phyloP scores from a whole-genome alignment of 2,329 filamentous ascomycete species.

The Byssothecium circinans region DNA sequence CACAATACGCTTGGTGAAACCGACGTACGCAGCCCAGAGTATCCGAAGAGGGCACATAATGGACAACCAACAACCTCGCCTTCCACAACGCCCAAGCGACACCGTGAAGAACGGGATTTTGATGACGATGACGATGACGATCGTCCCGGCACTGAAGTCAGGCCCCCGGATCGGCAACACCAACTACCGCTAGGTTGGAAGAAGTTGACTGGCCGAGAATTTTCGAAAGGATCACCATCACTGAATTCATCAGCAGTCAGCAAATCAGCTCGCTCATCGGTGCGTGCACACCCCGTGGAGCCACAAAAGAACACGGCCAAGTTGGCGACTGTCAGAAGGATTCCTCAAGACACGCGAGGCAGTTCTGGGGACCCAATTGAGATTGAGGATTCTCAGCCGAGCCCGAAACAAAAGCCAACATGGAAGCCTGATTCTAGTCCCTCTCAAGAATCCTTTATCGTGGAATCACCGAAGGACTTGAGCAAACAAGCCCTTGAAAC shows the following conservation, averaged over 20 bases:
- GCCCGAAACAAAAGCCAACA: neutral
- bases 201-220: neutral
- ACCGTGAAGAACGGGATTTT: neutral
- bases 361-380: slow-evolving; percentile 24
- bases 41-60: neutral
- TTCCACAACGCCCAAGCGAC: neutral
- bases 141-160: neutral
- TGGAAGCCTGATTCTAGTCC: too few relatives aligned
- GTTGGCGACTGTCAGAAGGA: neutral
- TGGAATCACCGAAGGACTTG: neutral
- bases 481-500: neutral
- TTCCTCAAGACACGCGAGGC: slow-evolving; percentile 7
- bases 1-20: too few relatives aligned
- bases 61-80: neutral
- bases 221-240: neutral
- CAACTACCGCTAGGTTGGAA: neutral
- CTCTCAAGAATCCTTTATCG: neutral
- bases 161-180: neutral
- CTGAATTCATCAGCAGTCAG: neutral
- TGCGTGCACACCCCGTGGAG: neutral
- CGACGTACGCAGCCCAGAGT: neutral
- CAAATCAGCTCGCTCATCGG: neutral
- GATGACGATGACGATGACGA: neutral
- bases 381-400: slow-evolving; percentile 33
- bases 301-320: neutral